phyloP scores from a whole-genome alignment of 2,329 filamentous ascomycete genomes.

The Chaetomium globosum region DNA sequence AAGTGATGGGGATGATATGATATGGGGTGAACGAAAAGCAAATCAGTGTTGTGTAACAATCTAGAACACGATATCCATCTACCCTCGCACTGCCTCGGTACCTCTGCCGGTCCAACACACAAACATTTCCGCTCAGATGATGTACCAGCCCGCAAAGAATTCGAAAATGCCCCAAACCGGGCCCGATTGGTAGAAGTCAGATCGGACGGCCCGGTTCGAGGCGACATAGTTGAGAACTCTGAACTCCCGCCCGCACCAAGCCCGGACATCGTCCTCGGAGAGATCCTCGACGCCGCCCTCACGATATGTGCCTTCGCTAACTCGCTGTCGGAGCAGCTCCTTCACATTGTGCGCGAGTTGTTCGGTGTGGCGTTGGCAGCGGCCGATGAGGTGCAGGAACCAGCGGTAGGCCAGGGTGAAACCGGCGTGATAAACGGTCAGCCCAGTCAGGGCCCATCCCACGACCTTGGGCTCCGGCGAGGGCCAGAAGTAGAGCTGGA shows the following conservation, averaged over 20 bases:
- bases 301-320: not conserved
- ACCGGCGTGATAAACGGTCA: not conserved
- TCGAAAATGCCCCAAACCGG: not conserved
- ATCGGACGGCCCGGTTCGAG: not conserved
- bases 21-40: not conserved
- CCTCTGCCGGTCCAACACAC: not conserved
- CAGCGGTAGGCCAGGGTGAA: not conserved
- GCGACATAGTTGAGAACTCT: not conserved
- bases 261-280: not conserved
- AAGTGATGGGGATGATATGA: not conserved
- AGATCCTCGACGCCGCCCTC: not conserved
- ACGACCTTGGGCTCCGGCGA: not conserved
- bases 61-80: not conserved
- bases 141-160: not conserved
- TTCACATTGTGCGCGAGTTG: not conserved
- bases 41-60: not conserved
- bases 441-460: not conserved
- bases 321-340: not conserved
- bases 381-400: not conserved
- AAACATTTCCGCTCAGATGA: not conserved
- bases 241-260: not conserved
- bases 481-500: not conserved
- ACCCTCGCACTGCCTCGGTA: too few species aligned
- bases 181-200: not conserved
- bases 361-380: not conserved